Conservation (phyloP, 2,329 filamentous ascomycete species). For the Ophiobolus disseminans region DNA sequence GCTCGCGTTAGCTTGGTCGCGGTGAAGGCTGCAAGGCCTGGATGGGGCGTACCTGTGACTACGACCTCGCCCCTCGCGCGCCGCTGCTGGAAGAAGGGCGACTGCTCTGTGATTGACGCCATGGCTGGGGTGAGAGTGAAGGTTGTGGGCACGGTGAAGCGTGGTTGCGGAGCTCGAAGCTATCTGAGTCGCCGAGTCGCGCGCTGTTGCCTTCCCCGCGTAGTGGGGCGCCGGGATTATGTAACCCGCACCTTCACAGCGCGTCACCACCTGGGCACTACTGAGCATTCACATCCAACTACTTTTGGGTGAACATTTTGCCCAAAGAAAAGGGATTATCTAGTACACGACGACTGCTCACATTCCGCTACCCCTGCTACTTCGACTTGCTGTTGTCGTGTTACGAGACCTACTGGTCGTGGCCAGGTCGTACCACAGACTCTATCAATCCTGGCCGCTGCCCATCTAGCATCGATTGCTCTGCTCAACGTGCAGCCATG, state of each 20-base stretch:
- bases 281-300: too few species aligned
- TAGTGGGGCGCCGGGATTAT: not conserved
- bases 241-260: not conserved
- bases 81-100: slow-evolving; percentile 44
- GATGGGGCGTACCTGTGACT: slow-evolving; percentile 39
- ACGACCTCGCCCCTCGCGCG: slow-evolving; percentile 34
- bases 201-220: slow-evolving; percentile 27
- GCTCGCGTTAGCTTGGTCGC: slow-evolving; percentile 22
- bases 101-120: slow-evolving; percentile 45
- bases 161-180: slow-evolving; percentile 22
- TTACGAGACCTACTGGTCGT: too few species aligned
- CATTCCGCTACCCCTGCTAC: too few species aligned
- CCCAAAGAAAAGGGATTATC: too few species aligned
- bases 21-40: not conserved
- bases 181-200: slow-evolving; percentile 5
- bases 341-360: too few species aligned
- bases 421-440: too few species aligned
- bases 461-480: too few species aligned
- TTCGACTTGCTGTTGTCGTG: not conserved
- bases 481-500: too few species aligned
- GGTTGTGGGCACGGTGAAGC: slow-evolving; percentile 17
- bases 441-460: too few species aligned
- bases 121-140: slow-evolving; percentile 29
- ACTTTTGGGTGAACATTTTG: too few species aligned
- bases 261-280: too few species aligned